phyloP scores from a whole-genome alignment of 139 green algal genomes.

The Haematococcus lacustris region DNA sequence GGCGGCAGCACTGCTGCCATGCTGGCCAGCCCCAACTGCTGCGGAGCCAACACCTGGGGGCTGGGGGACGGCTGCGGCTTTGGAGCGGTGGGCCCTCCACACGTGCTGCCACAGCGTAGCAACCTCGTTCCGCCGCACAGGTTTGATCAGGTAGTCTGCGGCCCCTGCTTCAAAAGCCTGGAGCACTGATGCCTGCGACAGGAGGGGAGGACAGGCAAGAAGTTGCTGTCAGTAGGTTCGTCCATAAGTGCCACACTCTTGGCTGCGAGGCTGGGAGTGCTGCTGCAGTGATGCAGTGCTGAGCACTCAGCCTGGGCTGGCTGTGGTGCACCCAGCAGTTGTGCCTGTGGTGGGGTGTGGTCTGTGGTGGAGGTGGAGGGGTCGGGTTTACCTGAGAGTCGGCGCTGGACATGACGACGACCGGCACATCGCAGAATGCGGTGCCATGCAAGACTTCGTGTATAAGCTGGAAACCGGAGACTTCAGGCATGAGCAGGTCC shows the following conservation, averaged over 20 bases:
- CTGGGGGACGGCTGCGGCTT: neutral
- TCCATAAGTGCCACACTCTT: too few relatives aligned
- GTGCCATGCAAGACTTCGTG: slow-evolving; percentile 19
- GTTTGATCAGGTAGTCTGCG: slow-evolving; percentile 70
- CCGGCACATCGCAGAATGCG: slow-evolving; percentile 9
- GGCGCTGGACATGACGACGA: slow-evolving; percentile 28
- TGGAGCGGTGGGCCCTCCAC: slow-evolving; percentile 21
- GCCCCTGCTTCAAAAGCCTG: slow-evolving; percentile 46
- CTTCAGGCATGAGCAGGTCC: slow-evolving; percentile 24
- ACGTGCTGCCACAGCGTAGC: slow-evolving; percentile 63
- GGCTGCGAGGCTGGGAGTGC: too few relatives aligned
- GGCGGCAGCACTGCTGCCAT: neutral
- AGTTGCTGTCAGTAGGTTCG: too few relatives aligned
- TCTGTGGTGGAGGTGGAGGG: neutral
- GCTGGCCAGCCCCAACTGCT: neutral
- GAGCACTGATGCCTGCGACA: slow-evolving; percentile 20
- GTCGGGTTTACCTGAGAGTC: slow-evolving; percentile 6
- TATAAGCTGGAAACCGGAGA: slow-evolving; percentile 28
- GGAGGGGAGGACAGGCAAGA: too few relatives aligned
- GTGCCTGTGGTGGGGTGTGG: slow-evolving; percentile 4
- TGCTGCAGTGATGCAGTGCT: too few relatives aligned
- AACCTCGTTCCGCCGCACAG: slow-evolving; percentile 65
- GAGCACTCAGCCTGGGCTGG: too few relatives aligned
- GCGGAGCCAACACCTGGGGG: neutral
- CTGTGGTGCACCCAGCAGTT: too few relatives aligned